These are phyloP conservation scores for Botryotinia globosa DNA, from an alignment of 2,329 filamentous ascomycete genomes.

Conservation along the genomic window DNA sequence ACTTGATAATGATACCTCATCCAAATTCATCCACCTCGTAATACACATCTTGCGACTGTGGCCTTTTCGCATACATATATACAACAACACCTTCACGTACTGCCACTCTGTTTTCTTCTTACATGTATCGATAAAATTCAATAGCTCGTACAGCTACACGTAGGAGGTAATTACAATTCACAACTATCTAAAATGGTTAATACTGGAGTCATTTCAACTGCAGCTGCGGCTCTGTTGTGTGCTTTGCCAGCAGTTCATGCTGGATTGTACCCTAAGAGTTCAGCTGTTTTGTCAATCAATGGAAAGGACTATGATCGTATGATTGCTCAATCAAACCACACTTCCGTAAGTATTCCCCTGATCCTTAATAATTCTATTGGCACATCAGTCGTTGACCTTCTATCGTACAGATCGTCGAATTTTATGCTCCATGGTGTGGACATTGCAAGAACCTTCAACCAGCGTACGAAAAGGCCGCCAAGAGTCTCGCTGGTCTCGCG, in stretches of 20 bases:
- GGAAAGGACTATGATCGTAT: constrained; percentile 75
- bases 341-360: constrained; percentile 63
- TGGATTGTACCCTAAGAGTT: constrained; percentile 80
- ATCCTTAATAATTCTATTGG: constrained; percentile 9
- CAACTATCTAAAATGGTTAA: constrained; percentile 49
- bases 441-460: constrained; percentile 96
- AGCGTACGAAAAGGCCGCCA: constrained; percentile 90
- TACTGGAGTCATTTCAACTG: constrained; percentile 51
- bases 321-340: constrained; percentile 86
- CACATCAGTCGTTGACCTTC: constrained; percentile 12
- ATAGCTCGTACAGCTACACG: constrained; percentile 15
- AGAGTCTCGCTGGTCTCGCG: constrained; percentile 83
- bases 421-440: constrained; percentile 97
- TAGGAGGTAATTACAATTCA: not conserved
- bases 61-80: constrained; percentile 18
- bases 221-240: constrained; percentile 60
- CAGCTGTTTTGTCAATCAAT: constrained; percentile 80
- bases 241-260: constrained; percentile 60
- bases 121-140: constrained; percentile 5
- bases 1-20: not conserved
- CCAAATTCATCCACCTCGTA: constrained; percentile 6
- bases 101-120: not conserved
- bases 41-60: constrained; percentile 21
- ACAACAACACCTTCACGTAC: not conserved
- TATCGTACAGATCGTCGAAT: constrained; percentile 61